Evolutionary conservation across 352 stramenopile genomes (phyloP).

Genomic region (Globisporangium solare): DNA sequence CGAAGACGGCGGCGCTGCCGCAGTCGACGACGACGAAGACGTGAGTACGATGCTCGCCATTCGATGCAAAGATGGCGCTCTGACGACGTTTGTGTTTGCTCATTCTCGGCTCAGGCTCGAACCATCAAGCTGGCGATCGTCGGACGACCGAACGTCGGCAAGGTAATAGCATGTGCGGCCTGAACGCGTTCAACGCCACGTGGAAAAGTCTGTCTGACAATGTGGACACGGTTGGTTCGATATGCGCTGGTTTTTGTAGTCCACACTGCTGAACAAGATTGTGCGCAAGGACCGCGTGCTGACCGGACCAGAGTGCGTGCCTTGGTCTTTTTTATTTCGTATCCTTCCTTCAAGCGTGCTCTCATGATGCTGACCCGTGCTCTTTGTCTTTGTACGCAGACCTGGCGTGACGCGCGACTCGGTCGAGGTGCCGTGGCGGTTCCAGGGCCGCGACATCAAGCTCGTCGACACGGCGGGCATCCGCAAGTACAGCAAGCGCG

Average conservation of each 20-base stretch:
- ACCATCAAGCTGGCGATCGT: slow-evolving; percentile 79
- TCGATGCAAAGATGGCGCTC: neutral
- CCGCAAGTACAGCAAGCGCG: slow-evolving; percentile 79
- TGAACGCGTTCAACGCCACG: too few relatives aligned
- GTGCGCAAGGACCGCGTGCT: slow-evolving; percentile 77
- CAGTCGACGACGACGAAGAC: slow-evolving; percentile 41
- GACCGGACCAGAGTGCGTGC: slow-evolving; percentile 72
- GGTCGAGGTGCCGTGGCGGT: slow-evolving; percentile 76
- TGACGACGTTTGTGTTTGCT: neutral
- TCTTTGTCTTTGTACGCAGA: slow-evolving; percentile 18
- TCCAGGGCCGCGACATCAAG: slow-evolving; percentile 66
- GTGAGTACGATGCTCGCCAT: slow-evolving; percentile 23
- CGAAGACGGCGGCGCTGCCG: slow-evolving; percentile 11
- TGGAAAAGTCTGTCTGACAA: neutral
- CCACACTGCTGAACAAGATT: slow-evolving; percentile 78
- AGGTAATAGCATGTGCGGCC: slow-evolving; percentile 18
- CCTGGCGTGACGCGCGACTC: slow-evolving; percentile 79
- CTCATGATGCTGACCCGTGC: neutral
- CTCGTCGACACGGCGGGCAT: slow-evolving; percentile 83
- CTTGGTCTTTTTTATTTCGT: neutral
- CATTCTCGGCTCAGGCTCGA: slow-evolving; percentile 41
- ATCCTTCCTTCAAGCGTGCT: neutral
- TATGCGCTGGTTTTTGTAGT: slow-evolving; percentile 19
- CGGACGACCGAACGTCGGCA: slow-evolving; percentile 74
- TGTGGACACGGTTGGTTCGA: too few relatives aligned